Conservation (phyloP, 1,139 yeast genomes). For the Blastobotrys persicus region DNA sequence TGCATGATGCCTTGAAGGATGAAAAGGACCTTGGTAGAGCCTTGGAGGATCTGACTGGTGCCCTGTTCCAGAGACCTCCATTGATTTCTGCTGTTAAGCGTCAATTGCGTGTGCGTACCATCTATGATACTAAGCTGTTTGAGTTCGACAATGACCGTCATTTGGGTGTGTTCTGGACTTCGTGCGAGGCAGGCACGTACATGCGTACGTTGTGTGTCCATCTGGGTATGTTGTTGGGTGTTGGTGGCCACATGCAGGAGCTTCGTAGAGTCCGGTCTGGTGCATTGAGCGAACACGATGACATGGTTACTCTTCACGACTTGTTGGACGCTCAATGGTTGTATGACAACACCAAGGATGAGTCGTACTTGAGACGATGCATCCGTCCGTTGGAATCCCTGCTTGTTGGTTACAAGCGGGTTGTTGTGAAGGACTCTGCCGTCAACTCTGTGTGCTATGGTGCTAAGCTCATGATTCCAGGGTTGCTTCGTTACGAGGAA, state of each 20-base stretch:
- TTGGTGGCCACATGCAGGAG: slow-evolving; percentile 99
- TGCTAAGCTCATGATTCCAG: slow-evolving; percentile 98
- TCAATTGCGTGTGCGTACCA: slow-evolving; percentile 96
- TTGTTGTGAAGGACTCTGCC: slow-evolving; percentile 97
- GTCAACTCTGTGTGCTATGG: slow-evolving; percentile 99
- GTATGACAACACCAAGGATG: slow-evolving; percentile 96
- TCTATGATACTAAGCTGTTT: slow-evolving; percentile 90
- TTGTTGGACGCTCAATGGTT: slow-evolving; percentile 97
- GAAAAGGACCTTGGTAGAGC: slow-evolving; percentile 87
- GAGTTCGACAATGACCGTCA: slow-evolving; percentile 97
- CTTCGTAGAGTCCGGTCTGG: slow-evolving; percentile 98
- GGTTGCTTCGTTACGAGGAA: slow-evolving; percentile 94
- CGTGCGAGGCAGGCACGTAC: slow-evolving; percentile 99
- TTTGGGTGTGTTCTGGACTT: slow-evolving; percentile 98
- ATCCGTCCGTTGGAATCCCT: slow-evolving; percentile 94
- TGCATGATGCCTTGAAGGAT: slow-evolving; percentile 89
- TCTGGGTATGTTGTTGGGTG: slow-evolving; percentile 95
- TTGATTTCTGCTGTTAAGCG: slow-evolving; percentile 98
- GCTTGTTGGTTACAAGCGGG: slow-evolving; percentile 91
- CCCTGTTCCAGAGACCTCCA: slow-evolving; percentile 98
- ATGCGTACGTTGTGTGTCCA: slow-evolving; percentile 99
- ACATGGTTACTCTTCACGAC: slow-evolving; percentile 93
- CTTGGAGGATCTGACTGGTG: slow-evolving; percentile 95
- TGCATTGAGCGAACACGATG: slow-evolving; percentile 86
- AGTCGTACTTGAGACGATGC: slow-evolving; percentile 87